phyloP scores from a whole-genome alignment of 176 grass and related monocot species.

The Canna indica region DNA sequence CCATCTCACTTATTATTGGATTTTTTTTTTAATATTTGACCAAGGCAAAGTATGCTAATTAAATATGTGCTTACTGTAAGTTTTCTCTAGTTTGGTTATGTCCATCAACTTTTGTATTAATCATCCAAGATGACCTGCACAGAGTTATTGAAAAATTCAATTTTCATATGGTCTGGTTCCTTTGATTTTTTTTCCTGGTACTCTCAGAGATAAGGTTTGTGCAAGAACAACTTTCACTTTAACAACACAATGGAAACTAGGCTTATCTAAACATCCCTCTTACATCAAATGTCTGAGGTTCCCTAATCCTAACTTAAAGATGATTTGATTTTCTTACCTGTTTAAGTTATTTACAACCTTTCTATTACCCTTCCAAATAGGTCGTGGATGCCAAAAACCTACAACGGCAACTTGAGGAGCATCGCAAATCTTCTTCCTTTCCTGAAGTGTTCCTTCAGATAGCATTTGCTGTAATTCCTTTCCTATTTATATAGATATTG shows the following conservation, averaged over 20 bases:
- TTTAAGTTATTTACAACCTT: background rate
- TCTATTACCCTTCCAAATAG: constrained; percentile 28
- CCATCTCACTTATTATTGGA: background rate
- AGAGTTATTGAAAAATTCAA: background rate
- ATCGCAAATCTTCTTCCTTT: constrained; percentile 55
- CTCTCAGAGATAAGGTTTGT: background rate
- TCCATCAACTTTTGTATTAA: too few species aligned
- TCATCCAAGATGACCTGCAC: too few species aligned
- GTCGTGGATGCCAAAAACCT: constrained; percentile 93
- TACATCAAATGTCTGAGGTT: background rate
- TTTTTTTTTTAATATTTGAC: background rate
- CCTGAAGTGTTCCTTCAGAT: constrained; percentile 93
- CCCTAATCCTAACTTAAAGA: too few species aligned
- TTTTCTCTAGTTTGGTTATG: too few species aligned
- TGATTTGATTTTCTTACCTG: background rate
- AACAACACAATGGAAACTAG: background rate
- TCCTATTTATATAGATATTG: constrained; percentile 14
- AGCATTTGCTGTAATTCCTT: constrained; percentile 71
- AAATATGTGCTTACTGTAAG: background rate
- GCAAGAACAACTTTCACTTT: background rate
- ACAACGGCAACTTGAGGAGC: constrained; percentile 73
- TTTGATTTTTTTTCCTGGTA: background rate
- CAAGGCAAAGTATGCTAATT: background rate
- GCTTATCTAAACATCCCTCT: background rate
- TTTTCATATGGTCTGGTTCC: background rate